Base-by-base conservation (phyloP, 768 basidiomycete genomes). In the Lactarius trivialis region DNA sequence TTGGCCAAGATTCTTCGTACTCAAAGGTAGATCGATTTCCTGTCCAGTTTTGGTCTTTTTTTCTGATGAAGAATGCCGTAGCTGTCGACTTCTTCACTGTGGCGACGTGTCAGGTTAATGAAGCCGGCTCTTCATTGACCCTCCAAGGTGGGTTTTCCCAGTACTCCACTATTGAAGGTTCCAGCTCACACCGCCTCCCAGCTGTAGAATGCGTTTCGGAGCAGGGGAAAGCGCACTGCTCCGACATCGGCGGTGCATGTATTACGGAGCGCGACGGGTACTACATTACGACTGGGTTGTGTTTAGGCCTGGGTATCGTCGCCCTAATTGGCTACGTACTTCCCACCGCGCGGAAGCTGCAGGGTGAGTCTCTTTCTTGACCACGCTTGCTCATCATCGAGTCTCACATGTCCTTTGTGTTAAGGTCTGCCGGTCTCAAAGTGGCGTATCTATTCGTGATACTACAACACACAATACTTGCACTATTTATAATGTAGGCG, bases 1-100 rank as follows among this genome's bases (percentile, higher is more conserved):
- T 4, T 98, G 97, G 96, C 97, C 97, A 7, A 87, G 89, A 68
- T 97, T 85, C 76, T 95, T 98, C 69, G 87, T 99, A 43, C 79
- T 99, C n/a, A 93, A 93, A 77, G 93, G 91, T 82, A 28, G 68
- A 57, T 45, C 28, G 24, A 4, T 32, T 3, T 26, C 6, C 1
- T 54, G n/a, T 36, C 7, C 9, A 14, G 24, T 24, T 24, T n/a
- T 17, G 19, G 30, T 21, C 30, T 15, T n/a, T 30, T n/a, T 30
- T 56, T 28, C 67, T 71, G 61, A 69, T 36, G 68, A 64, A 33
- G 1, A 60, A 48, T 37, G 7, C 28, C 43, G 26, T 63, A 89
- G 90, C 90, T 12, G 93, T 98, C 64, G 97, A 99, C 73, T 73
- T 83, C 36, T 90, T 98, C 70, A 93, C 84, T 53, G 81, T 85